Conservation (phyloP, 2,329 filamentous ascomycete species). For the Neophaeococcomyces aloes region DNA sequence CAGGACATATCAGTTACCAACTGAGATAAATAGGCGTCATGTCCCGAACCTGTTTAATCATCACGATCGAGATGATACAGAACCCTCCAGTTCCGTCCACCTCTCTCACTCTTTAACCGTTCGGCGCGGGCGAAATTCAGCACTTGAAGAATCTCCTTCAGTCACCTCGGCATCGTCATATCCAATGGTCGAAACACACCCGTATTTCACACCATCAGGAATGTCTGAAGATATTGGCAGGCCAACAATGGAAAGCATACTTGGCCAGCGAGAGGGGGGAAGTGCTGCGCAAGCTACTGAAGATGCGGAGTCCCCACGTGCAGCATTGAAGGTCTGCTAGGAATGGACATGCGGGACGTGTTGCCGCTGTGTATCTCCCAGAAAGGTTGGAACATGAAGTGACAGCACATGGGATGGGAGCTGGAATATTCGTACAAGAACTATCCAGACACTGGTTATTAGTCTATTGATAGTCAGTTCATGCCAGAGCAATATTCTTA, state of each 20-base stretch:
- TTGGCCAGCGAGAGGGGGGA: not conserved
- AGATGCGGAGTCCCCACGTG: not conserved
- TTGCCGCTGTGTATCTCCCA: conserved; percentile 13
- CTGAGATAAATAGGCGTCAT: no score
- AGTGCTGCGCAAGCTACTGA: not conserved
- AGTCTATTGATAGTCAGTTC: not conserved
- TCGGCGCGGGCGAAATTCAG: no score
- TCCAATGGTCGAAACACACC: no score
- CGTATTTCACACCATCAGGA: not conserved
- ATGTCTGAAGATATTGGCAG: not conserved
- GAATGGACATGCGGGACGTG: conserved; percentile 9
- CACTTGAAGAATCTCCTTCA: no score
- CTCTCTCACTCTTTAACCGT: no score
- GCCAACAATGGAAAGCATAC: not conserved
- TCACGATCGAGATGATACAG: not conserved
- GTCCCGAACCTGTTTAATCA: not conserved
- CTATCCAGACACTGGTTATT: no score
- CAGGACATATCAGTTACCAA: no score
- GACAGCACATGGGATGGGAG: no score
- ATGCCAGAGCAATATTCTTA: not conserved
- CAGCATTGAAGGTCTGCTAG: conserved; percentile 1
- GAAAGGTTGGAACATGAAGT: conserved; percentile 14
- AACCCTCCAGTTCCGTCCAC: no score
- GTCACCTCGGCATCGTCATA: no score
- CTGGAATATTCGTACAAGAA: no score